Percentiles rank a stretch among this genome's conserved stretches.
These are phyloP conservation scores for Ustilago crameri DNA, from an alignment of 1,284 basidiomycete species.

Conservation along the genomic window DNA sequence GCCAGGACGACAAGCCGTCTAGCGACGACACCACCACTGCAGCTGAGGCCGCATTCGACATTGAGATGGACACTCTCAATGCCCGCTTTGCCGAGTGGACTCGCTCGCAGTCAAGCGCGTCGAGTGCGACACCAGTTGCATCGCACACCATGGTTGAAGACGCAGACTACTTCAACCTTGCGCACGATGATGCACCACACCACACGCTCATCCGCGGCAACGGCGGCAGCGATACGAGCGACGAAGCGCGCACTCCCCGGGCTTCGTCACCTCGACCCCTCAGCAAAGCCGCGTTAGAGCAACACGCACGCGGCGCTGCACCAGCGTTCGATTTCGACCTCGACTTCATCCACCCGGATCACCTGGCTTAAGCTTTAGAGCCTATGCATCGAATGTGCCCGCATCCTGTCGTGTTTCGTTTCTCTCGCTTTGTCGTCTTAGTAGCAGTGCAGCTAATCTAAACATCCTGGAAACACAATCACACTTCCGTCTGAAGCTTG, in stretches of 20 bases:
- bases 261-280: conserved; percentile 34
- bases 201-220: neutral
- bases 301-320: neutral
- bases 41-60: conserved; percentile 25
- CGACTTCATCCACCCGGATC: conserved; percentile 49
- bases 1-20: neutral
- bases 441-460: neutral
- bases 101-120: conserved; percentile 5
- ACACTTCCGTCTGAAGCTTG: too few relatives aligned
- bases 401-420: neutral
- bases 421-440: neutral
- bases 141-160: conserved; percentile 7
- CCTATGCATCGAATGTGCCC: neutral
- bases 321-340: conserved; percentile 17
- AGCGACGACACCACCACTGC: neutral
- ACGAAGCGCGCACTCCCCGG: conserved; percentile 45
- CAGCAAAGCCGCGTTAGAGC: conserved; percentile 14
- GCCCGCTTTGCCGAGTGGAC: conserved; percentile 40
- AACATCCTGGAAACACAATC: neutral
- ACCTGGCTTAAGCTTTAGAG: conserved; percentile 17
- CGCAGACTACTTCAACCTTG: conserved; percentile 42
- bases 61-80: conserved; percentile 47
- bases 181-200: conserved; percentile 17
- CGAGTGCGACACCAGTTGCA: neutral
- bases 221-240: conserved; percentile 38